Percentiles rank a stretch among this genome's conserved stretches.
phyloP scores from a whole-genome alignment of 169 alveolate species.

The Plasmodium chabaudi region DNA sequence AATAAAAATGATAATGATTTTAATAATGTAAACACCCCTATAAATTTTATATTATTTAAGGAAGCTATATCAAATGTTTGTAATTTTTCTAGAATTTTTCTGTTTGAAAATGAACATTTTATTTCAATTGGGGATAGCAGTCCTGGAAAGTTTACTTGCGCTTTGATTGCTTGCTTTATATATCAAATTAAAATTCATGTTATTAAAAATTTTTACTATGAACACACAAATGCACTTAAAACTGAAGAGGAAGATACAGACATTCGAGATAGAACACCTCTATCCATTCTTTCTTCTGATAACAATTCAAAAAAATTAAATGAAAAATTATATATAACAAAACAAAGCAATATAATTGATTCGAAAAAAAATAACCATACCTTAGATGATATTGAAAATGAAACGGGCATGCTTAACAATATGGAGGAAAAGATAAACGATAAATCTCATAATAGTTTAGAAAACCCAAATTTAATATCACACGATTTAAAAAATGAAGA shows the following conservation, averaged over 20 bases:
- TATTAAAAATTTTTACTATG: conserved; percentile 68
- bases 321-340: neutral
- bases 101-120: conserved; percentile 76
- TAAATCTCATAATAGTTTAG: neutral
- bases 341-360: neutral
- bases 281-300: neutral
- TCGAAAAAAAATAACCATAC: neutral
- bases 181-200: conserved; percentile 72
- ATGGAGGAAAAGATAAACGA: neutral
- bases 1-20: conserved; percentile 73
- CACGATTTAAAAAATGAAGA: too few relatives aligned
- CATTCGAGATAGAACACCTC: too few relatives aligned
- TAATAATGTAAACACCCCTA: conserved; percentile 37
- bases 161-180: conserved; percentile 74
- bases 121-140: conserved; percentile 76
- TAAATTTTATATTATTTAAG: conserved; percentile 70
- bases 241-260: conserved; percentile 8
- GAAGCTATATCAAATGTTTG: conserved; percentile 75
- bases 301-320: neutral
- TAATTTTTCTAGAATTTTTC: conserved; percentile 72
- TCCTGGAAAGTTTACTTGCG: conserved; percentile 60
- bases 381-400: neutral
- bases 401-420: neutral
- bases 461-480: too few relatives aligned
- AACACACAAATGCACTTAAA: conserved; percentile 3